Evolutionary conservation across 2,329 filamentous ascomycete species (phyloP), one percentile per base, ranked within the genome.

Genomic region (Fusarium paranaense): DNA sequence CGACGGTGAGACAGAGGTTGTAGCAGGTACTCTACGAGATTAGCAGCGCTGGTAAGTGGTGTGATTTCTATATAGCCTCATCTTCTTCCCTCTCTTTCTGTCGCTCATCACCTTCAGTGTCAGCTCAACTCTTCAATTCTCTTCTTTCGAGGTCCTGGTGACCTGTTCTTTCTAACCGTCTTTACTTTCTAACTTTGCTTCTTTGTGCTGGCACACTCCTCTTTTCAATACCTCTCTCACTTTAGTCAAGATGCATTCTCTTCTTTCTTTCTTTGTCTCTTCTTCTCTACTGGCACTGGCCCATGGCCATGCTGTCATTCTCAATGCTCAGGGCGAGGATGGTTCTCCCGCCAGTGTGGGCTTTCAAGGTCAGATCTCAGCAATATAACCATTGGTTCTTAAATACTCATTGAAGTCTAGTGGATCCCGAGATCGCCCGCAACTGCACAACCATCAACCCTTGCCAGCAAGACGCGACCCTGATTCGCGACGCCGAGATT

Each of bases 381-480:
- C 25, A 6, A 40, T 1, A 9, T 14, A 14, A 16, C 13, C 22
- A 47, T 47, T 6, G 6, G 20, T 9, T 56, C 2, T 13, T 8
- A 37, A 33, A 9, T 40, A 18, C 59, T 73, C 54, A 73, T 38
- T 18, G 3, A 16, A 30, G 2, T 3, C 1, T 22, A 87, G 86
- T 92, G 69, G 86, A 89, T 74, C 81, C 86, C 45, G 81, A 81
- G 66, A 85, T 91, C 74, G 88, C 91, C 32, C 87, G 91, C 71
- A 90, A 92, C 80, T 91, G 90, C 80, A 91, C 89, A 18, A 83
- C 84, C 64, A 90, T 91, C 83, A 90, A 86, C 79, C 90, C 91
- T 22, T 92, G 91, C 84, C 90, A 93, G 78, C 88, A 90, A 72
- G 91, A 93, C 67, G 85, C 90, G 13, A 91, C 90, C 62, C 86